Evolutionary conservation across 2,329 filamentous ascomycete species (phyloP).

Genomic region (Talaromyces sp.): DNA sequence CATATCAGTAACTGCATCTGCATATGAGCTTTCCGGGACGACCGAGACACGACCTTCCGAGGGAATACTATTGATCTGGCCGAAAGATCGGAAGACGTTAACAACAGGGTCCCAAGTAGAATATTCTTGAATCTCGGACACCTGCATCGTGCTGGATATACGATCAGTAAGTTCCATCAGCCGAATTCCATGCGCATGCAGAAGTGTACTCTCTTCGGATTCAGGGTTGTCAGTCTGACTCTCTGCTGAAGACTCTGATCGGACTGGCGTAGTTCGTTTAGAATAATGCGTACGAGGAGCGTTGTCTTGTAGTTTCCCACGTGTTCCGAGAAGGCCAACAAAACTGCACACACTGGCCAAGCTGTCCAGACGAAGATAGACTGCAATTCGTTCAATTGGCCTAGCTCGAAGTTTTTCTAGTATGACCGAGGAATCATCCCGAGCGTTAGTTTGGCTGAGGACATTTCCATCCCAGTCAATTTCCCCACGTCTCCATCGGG

Average conservation of each 20-base stretch:
- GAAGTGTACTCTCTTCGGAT: constrained; percentile 32
- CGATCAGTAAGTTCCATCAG: constrained; percentile 85
- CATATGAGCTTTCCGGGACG: constrained; percentile 71
- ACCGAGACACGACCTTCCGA: constrained; percentile 78
- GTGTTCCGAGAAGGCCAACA: constrained; percentile 69
- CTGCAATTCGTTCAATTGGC: constrained; percentile 62
- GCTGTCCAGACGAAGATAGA: constrained; percentile 80
- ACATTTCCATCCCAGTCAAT: constrained; percentile 79
- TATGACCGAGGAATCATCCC: constrained; percentile 38
- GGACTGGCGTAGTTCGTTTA: constrained; percentile 17
- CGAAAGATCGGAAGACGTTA: constrained; percentile 86
- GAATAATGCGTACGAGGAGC: constrained; percentile 28
- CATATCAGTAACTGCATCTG: constrained; percentile 68
- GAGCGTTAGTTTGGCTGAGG: constrained; percentile 25
- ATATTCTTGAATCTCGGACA: constrained; percentile 74
- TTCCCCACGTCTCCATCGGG: constrained; percentile 73
- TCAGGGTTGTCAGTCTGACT: constrained; percentile 20
- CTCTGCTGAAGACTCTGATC: constrained; percentile 12
- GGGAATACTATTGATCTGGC: constrained; percentile 75
- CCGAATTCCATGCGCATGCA: constrained; percentile 79
- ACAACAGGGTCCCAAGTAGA: constrained; percentile 75
- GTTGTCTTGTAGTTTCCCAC: constrained; percentile 34
- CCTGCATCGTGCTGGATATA: constrained; percentile 92
- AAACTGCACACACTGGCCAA: constrained; percentile 78
- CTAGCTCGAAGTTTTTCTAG: constrained; percentile 48